A percentile compares a stretch with the other conserved stretches of the same genome.
These are phyloP conservation scores for Aspergillus affinis DNA, from an alignment of 495 filamentous ascomycete genomes.

Conservation along the genomic window DNA sequence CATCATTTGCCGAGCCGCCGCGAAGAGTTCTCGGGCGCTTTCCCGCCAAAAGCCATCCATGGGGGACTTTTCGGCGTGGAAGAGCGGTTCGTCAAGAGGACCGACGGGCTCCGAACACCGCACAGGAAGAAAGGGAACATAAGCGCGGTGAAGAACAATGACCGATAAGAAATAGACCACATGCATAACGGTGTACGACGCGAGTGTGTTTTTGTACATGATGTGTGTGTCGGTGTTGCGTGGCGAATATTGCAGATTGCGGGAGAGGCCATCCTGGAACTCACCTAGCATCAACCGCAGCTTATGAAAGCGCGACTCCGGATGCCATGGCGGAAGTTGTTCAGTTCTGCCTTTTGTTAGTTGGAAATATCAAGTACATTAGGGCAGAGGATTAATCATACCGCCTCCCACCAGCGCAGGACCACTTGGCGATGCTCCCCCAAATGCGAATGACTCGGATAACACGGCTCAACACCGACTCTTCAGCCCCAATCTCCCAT, in stretches of 20 bases:
- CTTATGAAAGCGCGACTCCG: constrained; percentile 59
- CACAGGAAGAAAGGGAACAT: constrained; percentile 78
- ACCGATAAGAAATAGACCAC: constrained; percentile 73
- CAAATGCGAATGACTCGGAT: constrained; percentile 78
- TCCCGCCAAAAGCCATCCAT: constrained; percentile 68
- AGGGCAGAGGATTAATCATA: constrained; percentile 11
- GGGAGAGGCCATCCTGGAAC: constrained; percentile 68
- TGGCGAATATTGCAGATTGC: constrained; percentile 66
- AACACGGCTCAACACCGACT: constrained; percentile 72
- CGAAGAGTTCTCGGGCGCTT: constrained; percentile 73
- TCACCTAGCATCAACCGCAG: constrained; percentile 59
- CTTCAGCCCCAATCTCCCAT: constrained; percentile 59
- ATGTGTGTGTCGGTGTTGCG: constrained; percentile 81
- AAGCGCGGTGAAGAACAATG: constrained; percentile 79
- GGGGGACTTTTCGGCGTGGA: constrained; percentile 53
- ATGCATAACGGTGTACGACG: constrained; percentile 75
- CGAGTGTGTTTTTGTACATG: constrained; percentile 66
- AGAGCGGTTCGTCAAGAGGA: constrained; percentile 69
- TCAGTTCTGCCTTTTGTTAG: constrained; percentile 35
- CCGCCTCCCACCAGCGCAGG: constrained; percentile 69
- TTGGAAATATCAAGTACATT: neutral
- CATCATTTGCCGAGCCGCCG: constrained; percentile 69
- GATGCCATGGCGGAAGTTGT: constrained; percentile 61
- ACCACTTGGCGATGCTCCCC: constrained; percentile 75
- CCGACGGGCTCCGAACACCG: constrained; percentile 67